Percentiles rank a stretch among this genome's conserved stretches.
Conservation (phyloP, 331 rosid genomes). For the Phaseolus coccineus region DNA sequence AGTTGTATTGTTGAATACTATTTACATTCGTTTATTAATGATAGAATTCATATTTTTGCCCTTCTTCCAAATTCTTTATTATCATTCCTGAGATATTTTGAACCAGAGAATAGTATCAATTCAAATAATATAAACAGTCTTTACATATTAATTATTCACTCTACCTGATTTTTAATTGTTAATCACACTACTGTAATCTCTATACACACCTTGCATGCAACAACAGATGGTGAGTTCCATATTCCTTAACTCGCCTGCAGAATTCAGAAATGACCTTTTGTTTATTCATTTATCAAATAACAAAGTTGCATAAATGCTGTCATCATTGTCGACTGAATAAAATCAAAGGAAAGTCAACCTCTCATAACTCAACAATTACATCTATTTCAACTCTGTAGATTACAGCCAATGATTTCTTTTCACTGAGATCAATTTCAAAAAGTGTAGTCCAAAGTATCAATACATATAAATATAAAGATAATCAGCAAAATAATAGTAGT, state of each 20-base stretch:
- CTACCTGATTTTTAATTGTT: constrained; percentile 7
- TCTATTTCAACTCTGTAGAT: constrained; percentile 9
- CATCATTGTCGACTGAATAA: neutral
- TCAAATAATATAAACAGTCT: constrained; percentile 8
- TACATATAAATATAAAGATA: constrained; percentile 11
- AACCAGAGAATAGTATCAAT: neutral
- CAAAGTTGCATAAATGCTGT: constrained; percentile 23
- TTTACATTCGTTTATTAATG: constrained; percentile 71
- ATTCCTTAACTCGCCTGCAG: neutral
- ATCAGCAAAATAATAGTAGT: constrained; percentile 79
- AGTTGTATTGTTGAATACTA: constrained; percentile 57
- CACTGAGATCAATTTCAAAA: constrained; percentile 8
- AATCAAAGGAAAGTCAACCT: constrained; percentile 19
- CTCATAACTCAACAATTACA: neutral
- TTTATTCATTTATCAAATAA: neutral
- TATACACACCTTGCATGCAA: neutral
- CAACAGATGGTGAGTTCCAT: neutral
- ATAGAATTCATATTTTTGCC: constrained; percentile 48
- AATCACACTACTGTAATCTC: neutral
- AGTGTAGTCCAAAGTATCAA: constrained; percentile 10
- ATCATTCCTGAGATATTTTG: neutral
- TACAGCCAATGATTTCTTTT: constrained; percentile 26
- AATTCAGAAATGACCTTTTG: neutral
- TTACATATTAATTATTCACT: constrained; percentile 6
- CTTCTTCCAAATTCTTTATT: neutral